Base-by-base conservation (phyloP, 2,329 filamentous ascomycete species). In the Intubia oerlemansii region DNA sequence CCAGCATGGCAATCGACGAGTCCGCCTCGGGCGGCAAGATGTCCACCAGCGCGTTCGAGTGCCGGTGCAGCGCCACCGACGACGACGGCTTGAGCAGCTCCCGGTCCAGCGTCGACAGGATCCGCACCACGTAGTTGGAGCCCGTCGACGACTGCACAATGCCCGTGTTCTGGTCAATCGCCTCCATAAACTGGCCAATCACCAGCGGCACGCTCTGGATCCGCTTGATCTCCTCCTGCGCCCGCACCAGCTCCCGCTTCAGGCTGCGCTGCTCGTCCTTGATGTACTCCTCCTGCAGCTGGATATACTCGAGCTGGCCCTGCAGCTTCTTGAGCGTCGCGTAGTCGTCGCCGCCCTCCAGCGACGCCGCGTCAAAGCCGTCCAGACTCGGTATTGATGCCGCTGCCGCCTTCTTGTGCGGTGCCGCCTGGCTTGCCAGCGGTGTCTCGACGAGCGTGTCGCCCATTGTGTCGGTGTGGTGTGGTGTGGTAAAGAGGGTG, bases 181-280 rank as follows among this genome's bases (percentile, higher is more conserved):
- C 88, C 56, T 98, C 88, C 88, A 98, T 98, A 49, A 98, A 98
- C 55, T 98, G 88, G 35, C 88, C 88, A 49, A 98, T 98, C 37
- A 98, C 88, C 36, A 98, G 58, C 17, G 88, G 88, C 31, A 98
- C 88, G 51, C 82, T 93, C 59, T 98, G 88, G 51, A 98, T 98
- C 40, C 88, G 74, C 63, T 98, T 98, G 59, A 98, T 98, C 59
- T 98, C 88, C 53, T 98, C 88, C 51, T 98, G 88, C 42, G 88
- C 88, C 42, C 88, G 73, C 31, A 98, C 85, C 29, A 98, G 67
- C 61, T 98, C 88, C 42, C 88, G 72, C 64, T 98, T 98, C 51
- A 98, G 56, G 56, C 82, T 93, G 59, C 80, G 74, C 59, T 98
- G 88, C 62, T 98, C 88, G 69, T 98, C 88, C 60, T 98, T 98